phyloP scores from a whole-genome alignment of 208 protist genomes.

The Trypanosomatidae sp. region DNA sequence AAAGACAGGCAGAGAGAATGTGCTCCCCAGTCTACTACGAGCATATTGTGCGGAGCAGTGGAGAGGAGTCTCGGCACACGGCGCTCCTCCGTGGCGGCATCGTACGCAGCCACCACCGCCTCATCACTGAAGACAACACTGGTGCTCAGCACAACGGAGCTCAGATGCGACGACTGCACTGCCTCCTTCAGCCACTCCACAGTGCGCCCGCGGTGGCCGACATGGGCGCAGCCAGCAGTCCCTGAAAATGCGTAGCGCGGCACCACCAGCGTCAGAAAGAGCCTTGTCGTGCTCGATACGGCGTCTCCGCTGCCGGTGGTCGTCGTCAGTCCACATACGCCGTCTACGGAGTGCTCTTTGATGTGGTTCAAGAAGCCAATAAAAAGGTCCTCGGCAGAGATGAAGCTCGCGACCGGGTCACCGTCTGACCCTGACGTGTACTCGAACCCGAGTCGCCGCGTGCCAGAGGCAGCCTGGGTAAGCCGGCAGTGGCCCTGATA shows the following conservation, averaged over 20 bases:
- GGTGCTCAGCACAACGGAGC: conserved; percentile 39
- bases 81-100: conserved; percentile 32
- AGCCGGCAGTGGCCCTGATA: conserved; percentile 65
- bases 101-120: conserved; percentile 58
- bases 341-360: conserved; percentile 80
- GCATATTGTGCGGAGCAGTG: conserved; percentile 36
- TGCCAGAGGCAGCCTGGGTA: conserved; percentile 18
- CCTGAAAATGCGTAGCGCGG: conserved; percentile 72
- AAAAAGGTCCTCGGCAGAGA: conserved; percentile 72
- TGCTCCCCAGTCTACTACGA: conserved; percentile 85
- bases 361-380: conserved; percentile 83
- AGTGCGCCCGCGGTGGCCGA: conserved; percentile 10
- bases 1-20: conserved; percentile 61
- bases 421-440: conserved; percentile 33
- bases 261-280: conserved; percentile 78
- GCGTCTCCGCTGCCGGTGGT: conserved; percentile 7
- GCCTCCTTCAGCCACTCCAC: conserved; percentile 73
- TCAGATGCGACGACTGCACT: conserved; percentile 60
- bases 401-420: conserved; percentile 41
- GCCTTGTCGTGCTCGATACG: conserved; percentile 5
- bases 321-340: conserved; percentile 58
- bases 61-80: conserved; percentile 27
- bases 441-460: conserved; percentile 46
- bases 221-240: conserved; percentile 10
- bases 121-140: conserved; percentile 79